Conservation (phyloP, 140 eudicot species). For the Stevia rebaudiana region DNA sequence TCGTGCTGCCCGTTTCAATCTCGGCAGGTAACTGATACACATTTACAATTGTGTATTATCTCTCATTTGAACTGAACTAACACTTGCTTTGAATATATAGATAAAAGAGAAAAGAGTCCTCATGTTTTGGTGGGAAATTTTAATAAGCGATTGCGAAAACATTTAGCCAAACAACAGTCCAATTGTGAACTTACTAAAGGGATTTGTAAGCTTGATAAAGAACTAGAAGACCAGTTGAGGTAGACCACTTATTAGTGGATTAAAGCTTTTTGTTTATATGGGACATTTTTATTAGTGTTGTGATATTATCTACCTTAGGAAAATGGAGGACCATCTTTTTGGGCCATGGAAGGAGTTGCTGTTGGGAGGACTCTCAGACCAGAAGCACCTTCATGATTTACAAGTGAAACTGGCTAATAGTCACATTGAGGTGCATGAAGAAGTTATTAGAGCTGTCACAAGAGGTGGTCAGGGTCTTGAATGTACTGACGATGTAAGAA, state of each 20-base stretch:
- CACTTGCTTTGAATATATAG: conserved; percentile 23
- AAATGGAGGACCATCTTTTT: conserved; percentile 75
- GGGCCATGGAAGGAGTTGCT: conserved; percentile 79
- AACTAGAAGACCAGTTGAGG: no score
- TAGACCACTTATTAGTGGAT: no score
- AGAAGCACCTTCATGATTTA: conserved; percentile 37
- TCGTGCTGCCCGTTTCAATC: conserved; percentile 56
- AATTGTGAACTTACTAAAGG: no score
- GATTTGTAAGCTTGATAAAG: no score
- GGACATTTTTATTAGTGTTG: neutral
- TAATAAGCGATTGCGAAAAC: neutral
- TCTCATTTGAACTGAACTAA: conserved; percentile 11
- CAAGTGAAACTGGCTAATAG: conserved; percentile 39
- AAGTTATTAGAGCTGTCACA: conserved; percentile 34
- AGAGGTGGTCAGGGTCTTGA: conserved; percentile 43
- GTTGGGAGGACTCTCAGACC: conserved; percentile 54
- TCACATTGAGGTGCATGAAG: conserved; percentile 27
- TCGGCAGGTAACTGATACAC: conserved; percentile 42
- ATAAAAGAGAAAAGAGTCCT: conserved; percentile 39
- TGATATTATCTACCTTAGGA: conserved; percentile 34
- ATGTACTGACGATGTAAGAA: no score
- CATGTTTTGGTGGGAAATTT: conserved; percentile 35
- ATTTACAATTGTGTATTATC: neutral
- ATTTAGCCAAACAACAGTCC: no score
- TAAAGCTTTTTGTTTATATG: neutral